phyloP scores from a whole-genome alignment of 768 basidiomycete genomes.

The Solioccasus polychromus region DNA sequence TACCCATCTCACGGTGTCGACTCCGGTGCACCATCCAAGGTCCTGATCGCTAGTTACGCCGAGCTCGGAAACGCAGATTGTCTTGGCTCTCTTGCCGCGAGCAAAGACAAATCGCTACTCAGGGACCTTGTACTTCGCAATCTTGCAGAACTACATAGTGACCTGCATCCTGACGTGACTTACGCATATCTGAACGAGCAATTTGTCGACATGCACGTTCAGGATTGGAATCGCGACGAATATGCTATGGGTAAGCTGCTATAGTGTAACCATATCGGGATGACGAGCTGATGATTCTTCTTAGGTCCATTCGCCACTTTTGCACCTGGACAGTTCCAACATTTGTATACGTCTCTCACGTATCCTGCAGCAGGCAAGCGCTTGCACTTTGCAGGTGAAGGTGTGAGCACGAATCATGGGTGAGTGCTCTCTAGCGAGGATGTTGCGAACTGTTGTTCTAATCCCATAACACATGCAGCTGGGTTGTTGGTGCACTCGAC shows the following conservation, averaged over 20 bases:
- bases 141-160: slow-evolving; percentile 18
- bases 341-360: slow-evolving; percentile 32
- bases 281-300: not conserved
- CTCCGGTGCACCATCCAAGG: slow-evolving; percentile 18
- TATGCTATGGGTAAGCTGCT: slow-evolving; percentile 33
- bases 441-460: slow-evolving; percentile 3
- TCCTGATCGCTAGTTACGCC: slow-evolving; percentile 41
- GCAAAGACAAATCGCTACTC: slow-evolving; percentile 11
- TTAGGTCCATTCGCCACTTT: slow-evolving; percentile 42
- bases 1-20: slow-evolving; percentile 42
- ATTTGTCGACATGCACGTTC: slow-evolving; percentile 24
- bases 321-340: slow-evolving; percentile 37
- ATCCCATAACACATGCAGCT: slow-evolving; percentile 25
- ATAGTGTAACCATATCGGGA: not conserved
- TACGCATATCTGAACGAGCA: slow-evolving; percentile 19
- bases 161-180: slow-evolving; percentile 6
- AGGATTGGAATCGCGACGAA: slow-evolving; percentile 35
- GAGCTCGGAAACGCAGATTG: slow-evolving; percentile 40
- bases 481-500: slow-evolving; percentile 41
- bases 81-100: slow-evolving; percentile 34
- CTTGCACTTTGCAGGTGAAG: slow-evolving; percentile 19
- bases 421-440: slow-evolving; percentile 18
- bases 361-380: slow-evolving; percentile 24
- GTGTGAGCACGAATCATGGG: slow-evolving; percentile 13
- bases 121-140: slow-evolving; percentile 26